Conservation (phyloP, 108 stramenopile genomes). For the Nannochloropsis gaditana region DNA sequence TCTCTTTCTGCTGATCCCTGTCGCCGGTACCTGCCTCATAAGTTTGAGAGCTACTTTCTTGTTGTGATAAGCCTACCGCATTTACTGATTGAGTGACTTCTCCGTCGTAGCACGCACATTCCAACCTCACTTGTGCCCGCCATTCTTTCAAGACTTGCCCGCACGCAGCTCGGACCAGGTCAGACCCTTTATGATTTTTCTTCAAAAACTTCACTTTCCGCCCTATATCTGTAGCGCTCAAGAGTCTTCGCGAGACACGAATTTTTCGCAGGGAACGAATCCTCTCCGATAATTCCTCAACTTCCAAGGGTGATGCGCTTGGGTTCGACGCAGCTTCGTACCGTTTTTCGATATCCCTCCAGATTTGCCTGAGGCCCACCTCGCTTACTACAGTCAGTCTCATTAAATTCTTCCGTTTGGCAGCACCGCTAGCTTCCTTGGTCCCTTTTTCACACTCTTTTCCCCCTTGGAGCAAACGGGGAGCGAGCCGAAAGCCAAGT, state of each 20-base stretch:
- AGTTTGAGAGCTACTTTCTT: not conserved
- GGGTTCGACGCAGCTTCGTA: not conserved
- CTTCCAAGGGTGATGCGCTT: not conserved
- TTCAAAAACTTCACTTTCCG: not conserved
- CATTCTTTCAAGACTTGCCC: not conserved
- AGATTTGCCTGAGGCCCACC: conserved; percentile 24
- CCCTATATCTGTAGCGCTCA: not conserved
- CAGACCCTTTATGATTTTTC: not conserved
- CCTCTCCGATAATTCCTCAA: conserved; percentile 14
- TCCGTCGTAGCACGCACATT: not conserved
- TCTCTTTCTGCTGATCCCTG: not conserved
- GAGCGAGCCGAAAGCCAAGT: not conserved
- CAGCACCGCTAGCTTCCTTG: not conserved
- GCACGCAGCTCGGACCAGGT: not conserved
- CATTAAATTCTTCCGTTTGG: not conserved
- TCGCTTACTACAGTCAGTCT: not conserved
- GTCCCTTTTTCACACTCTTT: not conserved
- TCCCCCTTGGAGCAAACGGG: conserved; percentile 29
- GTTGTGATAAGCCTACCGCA: not conserved
- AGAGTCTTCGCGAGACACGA: not conserved
- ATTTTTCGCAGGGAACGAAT: not conserved
- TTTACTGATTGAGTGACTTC: conserved; percentile 9
- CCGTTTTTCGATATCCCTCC: conserved; percentile 6
- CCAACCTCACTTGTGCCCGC: conserved; percentile 9
- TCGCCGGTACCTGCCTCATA: not conserved